A percentile compares a stretch with the other conserved stretches of the same genome.
Conservation (phyloP, 1,284 basidiomycete genomes). For the Trichosporon ovoides region DNA sequence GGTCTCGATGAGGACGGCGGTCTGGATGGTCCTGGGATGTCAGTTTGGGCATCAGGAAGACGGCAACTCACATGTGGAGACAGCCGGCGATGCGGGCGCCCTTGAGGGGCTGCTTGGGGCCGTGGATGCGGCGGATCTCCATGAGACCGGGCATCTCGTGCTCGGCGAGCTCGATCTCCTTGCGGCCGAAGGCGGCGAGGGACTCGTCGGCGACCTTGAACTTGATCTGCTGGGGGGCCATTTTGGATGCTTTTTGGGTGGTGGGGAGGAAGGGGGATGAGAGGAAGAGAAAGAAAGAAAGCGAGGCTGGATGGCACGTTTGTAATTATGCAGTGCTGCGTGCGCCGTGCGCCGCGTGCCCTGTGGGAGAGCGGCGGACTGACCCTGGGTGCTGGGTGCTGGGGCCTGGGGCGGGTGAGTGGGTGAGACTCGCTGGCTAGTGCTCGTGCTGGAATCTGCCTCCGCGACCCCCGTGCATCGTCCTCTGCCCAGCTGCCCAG, state of each 20-base stretch:
- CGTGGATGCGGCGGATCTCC: slow-evolving; percentile 83
- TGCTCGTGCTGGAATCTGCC: too few species aligned
- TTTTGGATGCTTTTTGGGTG: slow-evolving; percentile 6
- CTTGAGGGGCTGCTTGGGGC: slow-evolving; percentile 75
- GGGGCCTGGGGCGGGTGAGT: neutral
- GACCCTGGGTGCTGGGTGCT: neutral
- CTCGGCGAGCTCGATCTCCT: slow-evolving; percentile 97
- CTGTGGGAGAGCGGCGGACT: neutral
- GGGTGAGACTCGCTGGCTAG: too few species aligned
- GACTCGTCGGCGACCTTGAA: slow-evolving; percentile 69
- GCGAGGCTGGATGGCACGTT: slow-evolving; percentile 1
- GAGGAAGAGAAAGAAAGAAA: slow-evolving; percentile 9
- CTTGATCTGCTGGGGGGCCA: slow-evolving; percentile 20
- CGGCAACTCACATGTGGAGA: slow-evolving; percentile 72
- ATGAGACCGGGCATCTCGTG: slow-evolving; percentile 65
- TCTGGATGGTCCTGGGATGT: slow-evolving; percentile 79
- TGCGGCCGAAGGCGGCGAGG: slow-evolving; percentile 75
- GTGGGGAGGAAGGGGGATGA: slow-evolving; percentile 6
- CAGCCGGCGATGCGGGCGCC: slow-evolving; percentile 97
- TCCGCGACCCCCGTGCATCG: too few species aligned
- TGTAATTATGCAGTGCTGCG: slow-evolving; percentile 3
- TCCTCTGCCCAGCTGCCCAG: too few species aligned
- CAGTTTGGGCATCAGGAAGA: neutral
- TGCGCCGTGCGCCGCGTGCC: too few species aligned
- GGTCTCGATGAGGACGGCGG: slow-evolving; percentile 94